Evolutionary conservation across 306 rosid genomes (phyloP).

Genomic region (Cucumis cinereus): DNA sequence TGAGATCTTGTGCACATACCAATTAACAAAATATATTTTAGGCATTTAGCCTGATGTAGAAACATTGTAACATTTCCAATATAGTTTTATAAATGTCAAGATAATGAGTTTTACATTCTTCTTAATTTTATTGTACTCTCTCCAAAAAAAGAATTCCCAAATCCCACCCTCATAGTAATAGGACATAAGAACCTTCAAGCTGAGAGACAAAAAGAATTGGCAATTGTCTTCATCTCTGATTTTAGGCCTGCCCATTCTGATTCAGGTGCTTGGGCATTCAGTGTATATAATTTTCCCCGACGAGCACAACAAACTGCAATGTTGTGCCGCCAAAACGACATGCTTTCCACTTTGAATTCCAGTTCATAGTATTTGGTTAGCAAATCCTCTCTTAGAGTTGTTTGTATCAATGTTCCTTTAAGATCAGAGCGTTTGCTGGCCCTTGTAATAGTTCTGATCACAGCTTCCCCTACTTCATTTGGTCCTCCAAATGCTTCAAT

Average conservation of each 20-base stretch:
- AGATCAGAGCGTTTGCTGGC: slow-evolving; percentile 45
- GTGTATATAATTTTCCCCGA: slow-evolving; percentile 50
- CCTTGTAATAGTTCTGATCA: slow-evolving; percentile 47
- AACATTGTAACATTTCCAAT: neutral
- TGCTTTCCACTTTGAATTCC: slow-evolving; percentile 71
- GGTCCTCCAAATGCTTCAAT: slow-evolving; percentile 87
- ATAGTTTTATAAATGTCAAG: neutral
- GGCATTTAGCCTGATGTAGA: slow-evolving; percentile 4
- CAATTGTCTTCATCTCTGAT: slow-evolving; percentile 44
- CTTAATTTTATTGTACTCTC: neutral
- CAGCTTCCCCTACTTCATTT: slow-evolving; percentile 74
- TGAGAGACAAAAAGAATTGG: slow-evolving; percentile 53
- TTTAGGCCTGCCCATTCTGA: slow-evolving; percentile 48
- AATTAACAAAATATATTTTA: neutral
- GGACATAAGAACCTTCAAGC: slow-evolving; percentile 9
- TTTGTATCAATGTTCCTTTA: slow-evolving; percentile 43
- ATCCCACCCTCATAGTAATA: neutral
- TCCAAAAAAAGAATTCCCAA: neutral
- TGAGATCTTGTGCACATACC: slow-evolving; percentile 6
- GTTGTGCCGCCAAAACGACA: slow-evolving; percentile 52
- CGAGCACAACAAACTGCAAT: slow-evolving; percentile 58
- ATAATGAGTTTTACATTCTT: neutral
- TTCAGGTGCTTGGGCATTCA: slow-evolving; percentile 93
- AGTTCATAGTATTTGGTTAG: slow-evolving; percentile 42
- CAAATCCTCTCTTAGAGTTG: slow-evolving; percentile 52